Evolutionary conservation across 148 eudicot species (phyloP).

Genomic region (Rhododendron williamsianum): DNA sequence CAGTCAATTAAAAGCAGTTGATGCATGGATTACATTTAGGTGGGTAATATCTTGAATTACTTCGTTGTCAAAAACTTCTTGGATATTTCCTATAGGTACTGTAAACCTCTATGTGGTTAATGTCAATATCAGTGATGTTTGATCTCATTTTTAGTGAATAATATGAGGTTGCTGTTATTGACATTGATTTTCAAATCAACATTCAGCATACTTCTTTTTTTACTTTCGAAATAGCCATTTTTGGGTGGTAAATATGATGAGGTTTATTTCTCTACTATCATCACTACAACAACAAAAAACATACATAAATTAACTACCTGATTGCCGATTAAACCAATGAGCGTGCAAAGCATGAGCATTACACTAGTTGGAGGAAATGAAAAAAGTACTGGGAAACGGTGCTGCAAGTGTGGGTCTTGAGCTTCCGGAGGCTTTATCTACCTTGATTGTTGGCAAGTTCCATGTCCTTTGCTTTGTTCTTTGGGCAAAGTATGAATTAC

Average conservation of each 20-base stretch:
- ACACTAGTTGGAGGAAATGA: too few species aligned
- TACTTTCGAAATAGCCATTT: not conserved
- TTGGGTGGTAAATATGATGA: not conserved
- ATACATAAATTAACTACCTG: too few species aligned
- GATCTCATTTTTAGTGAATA: not conserved
- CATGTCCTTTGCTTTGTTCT: too few species aligned
- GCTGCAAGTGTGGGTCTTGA: too few species aligned
- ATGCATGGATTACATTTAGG: conserved; percentile 68
- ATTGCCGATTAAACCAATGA: too few species aligned
- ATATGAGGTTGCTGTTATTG: not conserved
- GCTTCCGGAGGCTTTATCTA: too few species aligned
- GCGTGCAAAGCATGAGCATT: too few species aligned
- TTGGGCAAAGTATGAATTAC: too few species aligned
- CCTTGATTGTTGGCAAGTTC: too few species aligned
- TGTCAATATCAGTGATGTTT: not conserved
- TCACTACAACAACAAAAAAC: too few species aligned
- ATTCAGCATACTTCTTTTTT: not conserved
- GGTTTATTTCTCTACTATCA: too few species aligned
- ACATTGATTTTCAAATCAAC: conserved; percentile 18
- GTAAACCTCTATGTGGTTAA: not conserved
- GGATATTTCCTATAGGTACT: not conserved
- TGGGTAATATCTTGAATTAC: conserved; percentile 20
- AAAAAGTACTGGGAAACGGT: too few species aligned
- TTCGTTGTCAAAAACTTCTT: not conserved
- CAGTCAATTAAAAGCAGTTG: conserved; percentile 28